Base-by-base conservation (phyloP, 345 rosid genomes). In the Aquilaria yunnanensis region DNA sequence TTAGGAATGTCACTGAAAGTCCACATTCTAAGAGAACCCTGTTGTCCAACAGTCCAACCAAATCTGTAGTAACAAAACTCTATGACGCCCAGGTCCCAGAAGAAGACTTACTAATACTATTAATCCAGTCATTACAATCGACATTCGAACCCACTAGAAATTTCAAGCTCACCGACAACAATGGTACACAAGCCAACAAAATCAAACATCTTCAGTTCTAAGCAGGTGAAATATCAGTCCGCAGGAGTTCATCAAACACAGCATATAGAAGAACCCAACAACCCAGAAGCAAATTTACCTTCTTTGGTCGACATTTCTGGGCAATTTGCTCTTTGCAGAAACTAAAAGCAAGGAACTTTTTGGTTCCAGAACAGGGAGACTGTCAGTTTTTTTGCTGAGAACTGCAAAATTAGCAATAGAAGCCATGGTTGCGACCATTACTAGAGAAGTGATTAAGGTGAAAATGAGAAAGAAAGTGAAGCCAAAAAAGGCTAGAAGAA, bases 371-470 rank as follows among this genome's bases (percentile, higher is more conserved):
- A 70, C 65, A 43, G 76, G 72, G 51, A 33, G 51, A 23, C 49
- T 72, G n/a, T 61, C 55, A 47, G 64, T 8, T 8, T 51, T 52
- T 14, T 12, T 37, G 13, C 30, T 32, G 2, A 46, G 63, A 46
- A 71, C 65, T 34, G 67, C 48, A 13, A 62, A 64, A 63, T 67
- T 72, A 32, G 80, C 73, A 48, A 74, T 72, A 30, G 80, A 76
- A 14, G 86, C 83, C 81, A 83, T 64, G 56, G 86, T 56, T 32
- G 66, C 69, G 63, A 80, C 77, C 84, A 83, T 81, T 69, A 43
- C 34, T 12, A 3, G 6, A 53, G 2, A 14, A 61, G 47, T 29
- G 56, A 32, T n/a, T 31, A 51, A 10, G 14, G 6, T 12, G 45
- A 48, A 50, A 14, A 49, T n/a, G 23, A n/a, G 43, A 13, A 34